phyloP scores from a whole-genome alignment of 192 early-diverging fungal species.

The Chytriomyces confervae region DNA sequence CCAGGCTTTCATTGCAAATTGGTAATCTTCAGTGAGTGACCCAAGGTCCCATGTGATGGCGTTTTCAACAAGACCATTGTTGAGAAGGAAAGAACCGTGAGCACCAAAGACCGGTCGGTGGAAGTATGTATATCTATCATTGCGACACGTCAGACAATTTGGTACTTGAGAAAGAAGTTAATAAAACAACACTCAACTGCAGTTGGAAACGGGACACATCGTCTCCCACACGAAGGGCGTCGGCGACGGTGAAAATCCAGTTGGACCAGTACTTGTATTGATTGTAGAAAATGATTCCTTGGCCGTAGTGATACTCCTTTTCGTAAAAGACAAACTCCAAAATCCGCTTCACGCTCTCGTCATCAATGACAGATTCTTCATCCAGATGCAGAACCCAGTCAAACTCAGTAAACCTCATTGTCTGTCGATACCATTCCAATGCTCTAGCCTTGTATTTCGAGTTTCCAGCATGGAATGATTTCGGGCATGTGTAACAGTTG shows the following conservation, averaged over 20 bases:
- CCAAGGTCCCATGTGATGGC: slow-evolving; percentile 60
- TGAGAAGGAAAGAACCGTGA: slow-evolving; percentile 58
- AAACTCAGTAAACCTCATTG: slow-evolving; percentile 53
- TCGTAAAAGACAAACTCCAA: slow-evolving; percentile 55
- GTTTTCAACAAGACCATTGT: slow-evolving; percentile 59
- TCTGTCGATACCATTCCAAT: slow-evolving; percentile 60
- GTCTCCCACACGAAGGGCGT: slow-evolving; percentile 59
- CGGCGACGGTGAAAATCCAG: slow-evolving; percentile 61
- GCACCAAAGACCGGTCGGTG: slow-evolving; percentile 56
- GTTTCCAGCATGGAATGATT: slow-evolving; percentile 40
- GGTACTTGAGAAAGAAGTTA: background rate
- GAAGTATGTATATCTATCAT: slow-evolving; percentile 52
- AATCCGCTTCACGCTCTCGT: slow-evolving; percentile 40
- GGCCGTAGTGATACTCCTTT: slow-evolving; percentile 51
- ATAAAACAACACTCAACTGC: slow-evolving; percentile 36
- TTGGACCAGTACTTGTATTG: slow-evolving; percentile 61
- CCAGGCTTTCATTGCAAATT: slow-evolving; percentile 58
- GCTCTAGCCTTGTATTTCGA: slow-evolving; percentile 62
- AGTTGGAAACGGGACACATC: slow-evolving; percentile 59
- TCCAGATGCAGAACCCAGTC: slow-evolving; percentile 65
- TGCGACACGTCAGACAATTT: background rate
- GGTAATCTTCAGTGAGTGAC: slow-evolving; percentile 59
- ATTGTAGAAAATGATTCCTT: slow-evolving; percentile 62
- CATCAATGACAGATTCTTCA: slow-evolving; percentile 60
- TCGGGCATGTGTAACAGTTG: slow-evolving; percentile 62